phyloP scores from a whole-genome alignment of 257 asterid genomes.

The Henckelia pumila region DNA sequence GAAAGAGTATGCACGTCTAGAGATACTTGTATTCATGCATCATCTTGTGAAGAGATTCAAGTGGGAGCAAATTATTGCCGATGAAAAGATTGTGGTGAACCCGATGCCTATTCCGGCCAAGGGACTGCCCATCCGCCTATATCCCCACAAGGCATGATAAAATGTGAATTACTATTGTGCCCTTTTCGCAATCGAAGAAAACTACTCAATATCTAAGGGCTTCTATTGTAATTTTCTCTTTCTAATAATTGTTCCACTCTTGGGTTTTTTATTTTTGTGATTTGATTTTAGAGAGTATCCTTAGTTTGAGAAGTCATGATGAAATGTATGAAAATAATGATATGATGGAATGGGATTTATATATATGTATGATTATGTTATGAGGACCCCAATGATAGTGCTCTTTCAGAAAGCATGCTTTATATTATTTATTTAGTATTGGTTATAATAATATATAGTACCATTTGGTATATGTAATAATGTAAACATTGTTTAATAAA shows the following conservation, averaged over 20 bases:
- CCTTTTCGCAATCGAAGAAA: not conserved
- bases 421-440: too few relatives aligned
- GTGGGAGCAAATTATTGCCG: slow-evolving; percentile 39
- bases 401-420: too few relatives aligned
- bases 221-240: not conserved
- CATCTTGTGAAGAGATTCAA: slow-evolving; percentile 50
- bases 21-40: slow-evolving; percentile 56
- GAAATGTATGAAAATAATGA: not conserved
- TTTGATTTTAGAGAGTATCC: not conserved
- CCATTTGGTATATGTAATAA: too few relatives aligned
- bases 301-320: not conserved
- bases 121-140: slow-evolving; percentile 53
- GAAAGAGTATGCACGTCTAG: slow-evolving; percentile 53
- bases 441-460: too few relatives aligned
- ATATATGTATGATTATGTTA: too few relatives aligned
- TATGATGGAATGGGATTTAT: too few relatives aligned
- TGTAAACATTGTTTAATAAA: too few relatives aligned
- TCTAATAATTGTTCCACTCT: too few relatives aligned
- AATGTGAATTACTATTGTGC: not conserved
- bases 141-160: slow-evolving; percentile 36
- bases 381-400: too few relatives aligned
- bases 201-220: not conserved
- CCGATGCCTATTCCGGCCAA: slow-evolving; percentile 52
- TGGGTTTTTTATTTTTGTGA: not conserved
- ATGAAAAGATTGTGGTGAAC: slow-evolving; percentile 52